Percentiles rank a stretch among this genome's conserved stretches.
phyloP scores from a whole-genome alignment of 805 yeast genomes.

The Pichia paraexigua region DNA sequence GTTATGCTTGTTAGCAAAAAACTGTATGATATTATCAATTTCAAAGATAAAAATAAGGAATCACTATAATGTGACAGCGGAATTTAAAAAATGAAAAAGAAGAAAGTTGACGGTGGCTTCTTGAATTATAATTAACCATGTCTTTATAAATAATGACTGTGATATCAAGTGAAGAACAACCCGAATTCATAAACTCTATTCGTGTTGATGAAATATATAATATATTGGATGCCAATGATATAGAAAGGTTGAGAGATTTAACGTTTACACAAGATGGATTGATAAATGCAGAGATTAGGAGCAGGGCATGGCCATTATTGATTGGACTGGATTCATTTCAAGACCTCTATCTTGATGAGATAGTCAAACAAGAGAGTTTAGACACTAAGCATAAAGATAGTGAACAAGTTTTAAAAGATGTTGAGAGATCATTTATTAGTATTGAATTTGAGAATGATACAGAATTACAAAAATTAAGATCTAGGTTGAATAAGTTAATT shows the following conservation, averaged over 20 bases:
- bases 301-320: constrained; percentile 44
- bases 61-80: not conserved
- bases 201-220: not conserved
- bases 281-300: constrained; percentile 33
- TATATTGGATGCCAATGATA: constrained; percentile 27
- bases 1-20: not conserved
- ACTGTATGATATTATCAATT: not conserved
- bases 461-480: constrained; percentile 27
- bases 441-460: constrained; percentile 21
- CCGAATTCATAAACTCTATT: not conserved
- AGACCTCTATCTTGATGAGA: not conserved
- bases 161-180: not conserved
- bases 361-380: constrained; percentile 16
- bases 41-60: not conserved
- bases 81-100: not conserved
- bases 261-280: constrained; percentile 43
- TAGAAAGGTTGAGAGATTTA: constrained; percentile 24
- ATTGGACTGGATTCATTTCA: constrained; percentile 15
- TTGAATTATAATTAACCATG: not conserved
- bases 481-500: constrained; percentile 37
- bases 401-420: constrained; percentile 72
- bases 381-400: constrained; percentile 53
- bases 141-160: not conserved
- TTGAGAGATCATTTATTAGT: constrained; percentile 57
- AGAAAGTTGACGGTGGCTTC: not conserved